Evolutionary conservation across 139 green algal species (phyloP).

Genomic region (Eudorina sp.): DNA sequence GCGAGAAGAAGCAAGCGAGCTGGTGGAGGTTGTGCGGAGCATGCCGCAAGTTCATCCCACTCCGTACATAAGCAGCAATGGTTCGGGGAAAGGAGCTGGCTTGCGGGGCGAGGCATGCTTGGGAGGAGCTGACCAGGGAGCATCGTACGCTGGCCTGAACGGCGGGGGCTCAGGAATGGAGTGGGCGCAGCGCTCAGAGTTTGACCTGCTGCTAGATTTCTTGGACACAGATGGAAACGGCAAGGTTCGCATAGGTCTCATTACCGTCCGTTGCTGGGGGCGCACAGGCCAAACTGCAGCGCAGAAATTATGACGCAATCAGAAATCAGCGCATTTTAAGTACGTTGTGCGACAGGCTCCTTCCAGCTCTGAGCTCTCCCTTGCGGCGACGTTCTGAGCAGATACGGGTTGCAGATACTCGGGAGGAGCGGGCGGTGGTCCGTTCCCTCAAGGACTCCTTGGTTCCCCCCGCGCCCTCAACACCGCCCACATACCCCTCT

Average conservation of each 20-base stretch:
- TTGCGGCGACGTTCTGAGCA: no score
- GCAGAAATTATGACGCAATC: background rate
- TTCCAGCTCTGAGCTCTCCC: no score
- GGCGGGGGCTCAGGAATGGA: background rate
- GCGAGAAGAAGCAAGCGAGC: no score
- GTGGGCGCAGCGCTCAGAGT: slow-evolving; percentile 5
- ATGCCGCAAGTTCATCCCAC: background rate
- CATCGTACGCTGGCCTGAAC: background rate
- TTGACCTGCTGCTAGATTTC: slow-evolving; percentile 3
- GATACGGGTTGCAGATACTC: no score
- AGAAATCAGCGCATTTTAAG: background rate
- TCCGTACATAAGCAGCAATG: background rate
- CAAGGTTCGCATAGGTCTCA: slow-evolving; percentile 21
- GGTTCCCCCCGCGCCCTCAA: no score
- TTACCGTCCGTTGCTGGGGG: background rate
- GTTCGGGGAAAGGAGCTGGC: background rate
- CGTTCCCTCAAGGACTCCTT: no score
- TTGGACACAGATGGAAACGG: slow-evolving; percentile 28
- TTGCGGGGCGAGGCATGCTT: background rate
- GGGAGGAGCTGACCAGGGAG: background rate
- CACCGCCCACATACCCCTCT: no score
- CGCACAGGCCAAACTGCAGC: no score
- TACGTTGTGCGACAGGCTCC: no score
- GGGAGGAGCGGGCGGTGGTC: no score
- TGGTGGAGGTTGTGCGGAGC: background rate